Base-by-base conservation (phyloP, 345 rosid genomes). In the Ceriops tagal region DNA sequence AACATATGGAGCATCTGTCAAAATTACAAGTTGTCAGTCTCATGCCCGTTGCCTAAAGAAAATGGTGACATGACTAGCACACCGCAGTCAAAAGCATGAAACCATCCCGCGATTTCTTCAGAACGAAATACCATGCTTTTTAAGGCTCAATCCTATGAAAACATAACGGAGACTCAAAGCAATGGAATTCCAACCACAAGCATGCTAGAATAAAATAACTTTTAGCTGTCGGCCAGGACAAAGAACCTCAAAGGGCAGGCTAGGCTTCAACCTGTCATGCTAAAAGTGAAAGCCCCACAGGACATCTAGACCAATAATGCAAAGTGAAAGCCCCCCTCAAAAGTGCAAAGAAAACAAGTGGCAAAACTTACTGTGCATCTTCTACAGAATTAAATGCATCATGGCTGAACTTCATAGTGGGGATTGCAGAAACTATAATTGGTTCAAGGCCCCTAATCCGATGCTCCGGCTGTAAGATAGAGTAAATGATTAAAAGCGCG, bases 1-100 rank as follows among this genome's bases (percentile, higher is more conserved):
- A 71, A 59, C 92, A 89, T 71, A 89, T 89, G 0, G 96, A 79
- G 72, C 96, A 89, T 68, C 95, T 89, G 80, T 68, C 16, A 10
- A 62, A 60, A 62, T 28, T n/a, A 70, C 16, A 31, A 22, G 21
- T 49, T 3, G 18, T 73, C 65, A 59, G 58, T 62, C 60, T 70
- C n/a, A 19, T 57, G 30, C 5, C 16, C 31, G 21, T 31, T 20
- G 32, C 31, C 18, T 10, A n/a, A 32, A 55, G 52, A 55, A 57
- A 62, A 46, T 19, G 37, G 6, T 21, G 22, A 21, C 37, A 11
- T 21, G 22, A 21, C 37, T 46, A 53, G 58, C 6, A 34, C n/a
- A 21, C 26, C 22, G 7, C 53, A 61, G 49, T 46, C n/a, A 67
- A 18, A 31, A 62, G 5, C 10, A 61, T 10, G 2, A 19, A 22